Evolutionary conservation across 192 early-diverging fungal species (phyloP), one percentile per base, ranked within the genome.

Genomic region (Umbelopsis ramanniana): DNA sequence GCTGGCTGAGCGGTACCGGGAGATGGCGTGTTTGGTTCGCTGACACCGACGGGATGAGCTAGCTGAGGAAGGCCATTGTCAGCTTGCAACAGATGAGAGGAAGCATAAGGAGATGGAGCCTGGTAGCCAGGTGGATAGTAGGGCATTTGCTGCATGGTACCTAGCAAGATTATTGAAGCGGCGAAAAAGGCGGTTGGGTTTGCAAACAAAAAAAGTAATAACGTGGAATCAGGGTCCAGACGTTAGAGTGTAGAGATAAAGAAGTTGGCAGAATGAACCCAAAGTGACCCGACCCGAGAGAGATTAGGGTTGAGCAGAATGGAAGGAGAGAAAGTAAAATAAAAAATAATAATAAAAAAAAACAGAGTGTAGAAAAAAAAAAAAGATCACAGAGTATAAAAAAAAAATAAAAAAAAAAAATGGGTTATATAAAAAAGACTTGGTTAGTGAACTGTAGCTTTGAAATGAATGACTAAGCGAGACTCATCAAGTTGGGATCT

Each of bases 41-140:
- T 35, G 7, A 71, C 15, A 57, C 63, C 15, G 24, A 57, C 57
- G 40, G 74, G 69, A 66, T 70, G 74, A 43, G 66, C 63, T 9
- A 75, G 55, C 24, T 69, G 74, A 50, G 74, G 74, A 15, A 75
- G 52, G 19, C 74, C 74, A 29, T 69, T 70, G 33, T 63, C 57
- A 14, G 57, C 29, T 12, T 29, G 15, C 57, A 63, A 35, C 29
- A 63, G 57, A 63, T 63, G 57, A 37, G 57, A 63, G 37, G 57
- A 63, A 37, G 29, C 57, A 63, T 63, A 63, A 29, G 57, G 57
- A 63, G 57, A n/a, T 14, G 57, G 57, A 37, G 57, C 57, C 57
- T 63, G 57, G 57, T 63, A 63, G 15, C 57, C 57, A 63, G 57
- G 57, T n/a, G 57, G 57, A 29, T 63, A 63, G 19, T 63, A 63